Conservation (phyloP, 768 basidiomycete species). For the Lactarius evosmus region DNA sequence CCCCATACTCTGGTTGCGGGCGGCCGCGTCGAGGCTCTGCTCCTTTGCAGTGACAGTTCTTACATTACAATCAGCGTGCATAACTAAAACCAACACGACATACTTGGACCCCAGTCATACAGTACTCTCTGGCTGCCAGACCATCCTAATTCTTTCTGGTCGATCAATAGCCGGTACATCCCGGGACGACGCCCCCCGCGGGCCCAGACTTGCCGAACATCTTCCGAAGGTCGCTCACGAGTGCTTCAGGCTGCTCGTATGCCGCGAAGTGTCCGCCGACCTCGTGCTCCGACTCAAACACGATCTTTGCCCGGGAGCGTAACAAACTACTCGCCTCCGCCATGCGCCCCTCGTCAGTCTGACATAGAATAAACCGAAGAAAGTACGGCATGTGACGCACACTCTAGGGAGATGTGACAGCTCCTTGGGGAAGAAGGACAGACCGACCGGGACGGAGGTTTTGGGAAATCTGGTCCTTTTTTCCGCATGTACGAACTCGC, state of each 20-base stretch:
- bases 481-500: conserved; percentile 36
- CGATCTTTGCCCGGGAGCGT: conserved; percentile 37
- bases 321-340: conserved; percentile 14
- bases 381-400: conserved; percentile 33
- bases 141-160: too few relatives aligned
- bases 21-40: too few relatives aligned
- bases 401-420: conserved; percentile 36
- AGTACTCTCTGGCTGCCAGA: too few relatives aligned
- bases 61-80: too few relatives aligned
- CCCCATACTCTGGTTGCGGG: too few relatives aligned
- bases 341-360: background rate
- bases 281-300: conserved; percentile 48
- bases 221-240: conserved; percentile 49
- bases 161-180: conserved; percentile 24
- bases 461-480: background rate
- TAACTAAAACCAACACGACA: too few relatives aligned
- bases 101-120: too few relatives aligned
- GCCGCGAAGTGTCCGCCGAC: conserved; percentile 60
- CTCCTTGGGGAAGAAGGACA: conserved; percentile 54
- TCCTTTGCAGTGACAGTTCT: too few relatives aligned
- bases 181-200: conserved; percentile 47
- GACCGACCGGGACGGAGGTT: conserved; percentile 43
- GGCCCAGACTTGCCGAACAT: conserved; percentile 56
- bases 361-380: background rate
- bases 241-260: conserved; percentile 45